phyloP scores from a whole-genome alignment of 169 alveolate species.

The Plasmodium inui region DNA sequence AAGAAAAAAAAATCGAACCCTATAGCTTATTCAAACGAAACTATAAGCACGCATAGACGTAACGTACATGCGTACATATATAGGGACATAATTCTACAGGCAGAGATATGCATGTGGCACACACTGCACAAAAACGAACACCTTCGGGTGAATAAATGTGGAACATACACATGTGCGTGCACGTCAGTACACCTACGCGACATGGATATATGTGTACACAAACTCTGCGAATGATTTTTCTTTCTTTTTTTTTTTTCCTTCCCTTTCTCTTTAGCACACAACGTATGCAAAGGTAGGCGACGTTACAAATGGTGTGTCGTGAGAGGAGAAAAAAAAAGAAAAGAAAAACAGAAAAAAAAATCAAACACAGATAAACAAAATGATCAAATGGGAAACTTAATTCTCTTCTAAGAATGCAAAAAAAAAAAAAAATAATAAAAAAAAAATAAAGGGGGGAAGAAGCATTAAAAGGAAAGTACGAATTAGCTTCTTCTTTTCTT shows the following conservation, averaged over 20 bases:
- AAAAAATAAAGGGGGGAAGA: not conserved
- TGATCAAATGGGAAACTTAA: conserved; percentile 1
- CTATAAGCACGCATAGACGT: not conserved
- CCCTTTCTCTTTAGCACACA: not conserved
- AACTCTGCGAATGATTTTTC: not conserved
- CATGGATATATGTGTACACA: not conserved
- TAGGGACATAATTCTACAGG: not conserved
- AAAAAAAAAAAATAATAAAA: not conserved
- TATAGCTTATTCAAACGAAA: not conserved
- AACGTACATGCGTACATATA: not conserved
- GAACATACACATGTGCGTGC: not conserved
- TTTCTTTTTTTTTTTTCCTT: not conserved
- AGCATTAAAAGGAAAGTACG: not conserved
- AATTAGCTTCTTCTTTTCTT: not conserved
- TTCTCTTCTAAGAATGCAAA: not conserved
- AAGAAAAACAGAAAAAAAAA: not conserved
- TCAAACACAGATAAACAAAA: conserved; percentile 12
- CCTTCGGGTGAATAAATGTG: not conserved
- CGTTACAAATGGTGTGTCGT: not conserved
- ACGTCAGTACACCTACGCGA: not conserved
- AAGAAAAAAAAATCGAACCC: not conserved
- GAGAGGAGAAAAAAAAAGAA: not conserved
- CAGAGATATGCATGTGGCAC: not conserved
- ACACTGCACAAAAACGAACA: not conserved
- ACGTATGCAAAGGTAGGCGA: conserved; percentile 20